A percentile compares a stretch with the other conserved stretches of the same genome.
Evolutionary conservation across 768 basidiomycete species (phyloP).

Genomic region (Lentinula boryana): DNA sequence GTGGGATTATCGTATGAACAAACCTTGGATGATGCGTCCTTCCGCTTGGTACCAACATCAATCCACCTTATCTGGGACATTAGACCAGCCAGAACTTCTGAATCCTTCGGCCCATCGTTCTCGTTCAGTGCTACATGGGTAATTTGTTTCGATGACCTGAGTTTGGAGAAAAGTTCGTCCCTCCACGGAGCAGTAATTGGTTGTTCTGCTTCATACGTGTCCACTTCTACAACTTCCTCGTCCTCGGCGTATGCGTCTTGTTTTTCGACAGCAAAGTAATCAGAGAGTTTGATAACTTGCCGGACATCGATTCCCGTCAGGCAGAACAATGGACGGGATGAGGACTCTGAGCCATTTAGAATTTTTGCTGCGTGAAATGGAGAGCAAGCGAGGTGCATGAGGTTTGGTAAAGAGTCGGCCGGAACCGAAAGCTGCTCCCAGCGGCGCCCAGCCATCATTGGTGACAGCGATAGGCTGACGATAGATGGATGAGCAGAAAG

Average conservation of each 20-base stretch:
- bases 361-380: background rate
- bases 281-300: background rate
- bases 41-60: background rate
- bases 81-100: background rate
- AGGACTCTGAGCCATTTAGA: background rate
- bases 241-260: background rate
- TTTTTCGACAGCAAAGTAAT: background rate
- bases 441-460: background rate
- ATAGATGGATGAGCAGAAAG: background rate
- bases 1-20: background rate
- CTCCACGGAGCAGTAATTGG: background rate
- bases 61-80: background rate
- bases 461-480: background rate
- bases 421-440: background rate
- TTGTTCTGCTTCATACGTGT: background rate
- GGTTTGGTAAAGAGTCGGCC: background rate
- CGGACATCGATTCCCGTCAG: background rate
- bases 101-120: background rate
- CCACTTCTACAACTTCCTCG: background rate
- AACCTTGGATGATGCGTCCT: background rate
- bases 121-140: background rate
- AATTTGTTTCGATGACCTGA: background rate
- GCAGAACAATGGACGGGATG: background rate
- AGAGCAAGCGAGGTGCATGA: background rate
- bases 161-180: background rate